phyloP scores from a whole-genome alignment of 805 yeast genomes.

The Candida patagonica region DNA sequence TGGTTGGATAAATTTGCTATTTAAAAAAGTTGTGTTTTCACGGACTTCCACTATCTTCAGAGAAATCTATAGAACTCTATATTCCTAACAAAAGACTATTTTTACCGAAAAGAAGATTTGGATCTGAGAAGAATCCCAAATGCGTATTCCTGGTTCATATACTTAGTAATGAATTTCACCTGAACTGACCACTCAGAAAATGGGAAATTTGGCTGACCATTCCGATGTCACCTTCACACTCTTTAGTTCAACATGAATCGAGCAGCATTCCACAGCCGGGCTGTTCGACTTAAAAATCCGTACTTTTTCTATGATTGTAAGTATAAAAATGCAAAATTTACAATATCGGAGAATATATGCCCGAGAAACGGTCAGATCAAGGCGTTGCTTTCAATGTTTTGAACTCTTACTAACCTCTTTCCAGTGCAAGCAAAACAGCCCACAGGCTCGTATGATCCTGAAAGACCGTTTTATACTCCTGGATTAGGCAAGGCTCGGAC shows the following conservation, averaged over 20 bases:
- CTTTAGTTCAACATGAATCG: background rate
- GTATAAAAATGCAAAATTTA: constrained; percentile 7
- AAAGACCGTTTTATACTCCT: constrained; percentile 11
- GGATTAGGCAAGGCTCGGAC: constrained; percentile 7
- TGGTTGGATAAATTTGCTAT: too few relatives aligned
- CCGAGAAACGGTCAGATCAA: background rate
- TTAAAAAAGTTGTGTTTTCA: too few relatives aligned
- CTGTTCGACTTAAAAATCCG: constrained; percentile 14
- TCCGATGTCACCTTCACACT: too few relatives aligned
- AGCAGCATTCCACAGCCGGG: constrained; percentile 6
- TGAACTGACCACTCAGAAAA: too few relatives aligned
- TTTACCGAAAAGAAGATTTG: too few relatives aligned
- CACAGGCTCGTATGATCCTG: constrained; percentile 2
- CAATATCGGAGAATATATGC: background rate
- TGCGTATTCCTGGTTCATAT: too few relatives aligned
- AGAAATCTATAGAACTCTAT: too few relatives aligned
- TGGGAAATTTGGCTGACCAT: too few relatives aligned
- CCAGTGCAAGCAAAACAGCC: constrained; percentile 17
- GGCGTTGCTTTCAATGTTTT: background rate
- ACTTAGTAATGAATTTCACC: too few relatives aligned
- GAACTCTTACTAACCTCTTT: background rate
- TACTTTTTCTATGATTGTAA: constrained; percentile 20
- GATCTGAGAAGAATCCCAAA: too few relatives aligned
- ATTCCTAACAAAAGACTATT: too few relatives aligned
- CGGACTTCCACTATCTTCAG: too few relatives aligned